Percentiles rank a stretch among this genome's conserved stretches.
These are phyloP conservation scores for Wickerhamomyces sp. DNA, from an alignment of 1,139 yeast genomes.

Conservation along the genomic window DNA sequence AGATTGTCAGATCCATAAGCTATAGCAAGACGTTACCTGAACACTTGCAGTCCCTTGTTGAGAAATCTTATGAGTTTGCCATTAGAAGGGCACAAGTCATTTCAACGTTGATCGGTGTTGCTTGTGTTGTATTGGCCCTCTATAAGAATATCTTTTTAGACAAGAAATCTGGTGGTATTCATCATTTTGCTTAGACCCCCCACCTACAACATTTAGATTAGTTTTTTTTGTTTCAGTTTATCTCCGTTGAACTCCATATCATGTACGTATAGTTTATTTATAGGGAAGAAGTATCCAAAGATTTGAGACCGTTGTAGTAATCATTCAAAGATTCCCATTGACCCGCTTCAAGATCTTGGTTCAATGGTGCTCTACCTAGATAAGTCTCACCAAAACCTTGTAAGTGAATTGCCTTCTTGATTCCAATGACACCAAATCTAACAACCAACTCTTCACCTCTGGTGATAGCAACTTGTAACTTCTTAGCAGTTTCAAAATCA, in stretches of 20 bases:
- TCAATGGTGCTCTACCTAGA: slow-evolving; percentile 31
- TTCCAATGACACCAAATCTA: slow-evolving; percentile 40
- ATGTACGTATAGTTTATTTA: too few species aligned
- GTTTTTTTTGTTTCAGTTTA: too few species aligned
- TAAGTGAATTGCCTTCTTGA: slow-evolving; percentile 35
- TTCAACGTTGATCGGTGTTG: slow-evolving; percentile 5
- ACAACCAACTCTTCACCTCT: slow-evolving; percentile 36
- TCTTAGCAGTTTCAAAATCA: slow-evolving; percentile 31
- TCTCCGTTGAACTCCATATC: too few species aligned
- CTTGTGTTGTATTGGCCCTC: slow-evolving; percentile 6
- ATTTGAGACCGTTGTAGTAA: slow-evolving; percentile 11
- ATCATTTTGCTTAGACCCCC: too few species aligned
- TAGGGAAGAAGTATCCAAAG: slow-evolving; percentile 8
- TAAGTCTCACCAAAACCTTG: slow-evolving; percentile 36
- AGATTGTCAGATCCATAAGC: slow-evolving; percentile 9
- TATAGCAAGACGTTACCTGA: slow-evolving; percentile 8
- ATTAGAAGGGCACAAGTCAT: slow-evolving; percentile 11
- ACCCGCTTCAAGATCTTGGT: slow-evolving; percentile 24
- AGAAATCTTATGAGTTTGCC: slow-evolving; percentile 7
- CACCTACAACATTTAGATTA: too few species aligned
- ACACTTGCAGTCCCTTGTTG: slow-evolving; percentile 3
- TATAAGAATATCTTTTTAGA: slow-evolving; percentile 2
- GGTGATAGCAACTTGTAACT: slow-evolving; percentile 36
- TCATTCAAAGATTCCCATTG: slow-evolving; percentile 16
- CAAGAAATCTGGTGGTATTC: background rate